These are phyloP conservation scores for Solanum microdontum DNA, from an alignment of 257 asterid species.

Conservation along the genomic window DNA sequence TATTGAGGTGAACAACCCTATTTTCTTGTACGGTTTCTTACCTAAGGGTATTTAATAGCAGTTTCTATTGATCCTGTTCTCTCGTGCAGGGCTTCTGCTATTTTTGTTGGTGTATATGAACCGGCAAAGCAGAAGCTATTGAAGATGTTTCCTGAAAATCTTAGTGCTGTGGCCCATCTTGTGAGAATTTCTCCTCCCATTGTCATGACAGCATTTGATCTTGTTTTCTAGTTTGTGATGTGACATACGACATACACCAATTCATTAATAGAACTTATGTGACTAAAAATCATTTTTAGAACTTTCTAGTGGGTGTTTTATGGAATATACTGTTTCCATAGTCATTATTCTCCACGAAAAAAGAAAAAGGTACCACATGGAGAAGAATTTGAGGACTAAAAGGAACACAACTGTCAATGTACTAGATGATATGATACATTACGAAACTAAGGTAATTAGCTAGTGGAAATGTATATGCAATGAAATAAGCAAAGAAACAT, in stretches of 20 bases:
- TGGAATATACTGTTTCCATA: neutral
- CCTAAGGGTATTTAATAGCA: neutral
- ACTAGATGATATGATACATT: neutral
- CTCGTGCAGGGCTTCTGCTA: conserved; percentile 79
- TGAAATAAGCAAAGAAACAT: neutral
- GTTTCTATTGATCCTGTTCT: conserved; percentile 6
- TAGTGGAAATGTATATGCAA: neutral
- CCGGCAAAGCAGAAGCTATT: conserved; percentile 81
- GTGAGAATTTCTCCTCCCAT: conserved; percentile 34
- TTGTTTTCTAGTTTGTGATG: neutral
- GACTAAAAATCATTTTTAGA: neutral
- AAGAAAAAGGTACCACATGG: neutral
- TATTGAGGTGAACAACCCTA: neutral
- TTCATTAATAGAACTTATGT: neutral
- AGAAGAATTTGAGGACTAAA: neutral
- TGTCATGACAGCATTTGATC: neutral
- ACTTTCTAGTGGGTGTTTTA: neutral
- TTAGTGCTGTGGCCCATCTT: conserved; percentile 92
- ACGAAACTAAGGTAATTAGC: neutral
- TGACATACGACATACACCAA: neutral
- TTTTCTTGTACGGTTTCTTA: neutral
- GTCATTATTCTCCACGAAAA: neutral
- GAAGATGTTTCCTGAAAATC: conserved; percentile 68
- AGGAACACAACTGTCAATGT: neutral
- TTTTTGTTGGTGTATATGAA: conserved; percentile 94